These are phyloP conservation scores for Thecamonas trahens DNA, from an alignment of 78 protist genomes.

Conservation along the genomic window DNA sequence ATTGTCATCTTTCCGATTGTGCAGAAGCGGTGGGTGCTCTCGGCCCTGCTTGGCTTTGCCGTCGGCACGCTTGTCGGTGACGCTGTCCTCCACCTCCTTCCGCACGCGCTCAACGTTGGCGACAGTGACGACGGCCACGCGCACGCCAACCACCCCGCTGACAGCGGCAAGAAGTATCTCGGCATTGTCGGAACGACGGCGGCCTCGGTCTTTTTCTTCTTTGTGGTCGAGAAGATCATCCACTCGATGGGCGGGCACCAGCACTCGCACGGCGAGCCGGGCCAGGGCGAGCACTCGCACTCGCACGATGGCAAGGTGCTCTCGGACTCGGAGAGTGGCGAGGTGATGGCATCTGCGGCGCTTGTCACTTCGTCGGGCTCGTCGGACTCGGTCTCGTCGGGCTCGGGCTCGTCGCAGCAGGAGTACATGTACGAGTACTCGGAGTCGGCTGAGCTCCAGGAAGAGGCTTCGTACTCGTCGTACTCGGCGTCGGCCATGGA, in stretches of 20 bases:
- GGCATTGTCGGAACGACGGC: background rate
- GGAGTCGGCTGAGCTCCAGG: no score
- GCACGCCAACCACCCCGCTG: background rate
- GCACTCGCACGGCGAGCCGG: background rate
- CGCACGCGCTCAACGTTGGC: background rate
- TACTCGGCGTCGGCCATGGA: no score
- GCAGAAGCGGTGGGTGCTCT: no score
- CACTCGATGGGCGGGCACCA: background rate
- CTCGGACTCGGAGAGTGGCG: no score
- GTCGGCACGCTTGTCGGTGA: background rate
- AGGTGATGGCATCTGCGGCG: no score
- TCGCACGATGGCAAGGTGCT: no score
- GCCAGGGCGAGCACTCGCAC: no score
- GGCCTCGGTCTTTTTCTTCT: background rate
- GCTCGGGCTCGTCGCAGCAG: background rate
- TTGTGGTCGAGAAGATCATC: background rate
- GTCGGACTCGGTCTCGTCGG: background rate
- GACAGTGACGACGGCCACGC: conserved; percentile 5
- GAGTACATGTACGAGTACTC: background rate
- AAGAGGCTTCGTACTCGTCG: no score
- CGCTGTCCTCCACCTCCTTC: conserved; percentile 1
- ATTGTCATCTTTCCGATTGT: no score
- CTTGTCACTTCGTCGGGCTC: no score
- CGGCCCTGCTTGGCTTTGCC: background rate
- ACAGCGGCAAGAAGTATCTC: background rate